Base-by-base conservation (phyloP, 306 rosid genomes). In the Corylus americana region DNA sequence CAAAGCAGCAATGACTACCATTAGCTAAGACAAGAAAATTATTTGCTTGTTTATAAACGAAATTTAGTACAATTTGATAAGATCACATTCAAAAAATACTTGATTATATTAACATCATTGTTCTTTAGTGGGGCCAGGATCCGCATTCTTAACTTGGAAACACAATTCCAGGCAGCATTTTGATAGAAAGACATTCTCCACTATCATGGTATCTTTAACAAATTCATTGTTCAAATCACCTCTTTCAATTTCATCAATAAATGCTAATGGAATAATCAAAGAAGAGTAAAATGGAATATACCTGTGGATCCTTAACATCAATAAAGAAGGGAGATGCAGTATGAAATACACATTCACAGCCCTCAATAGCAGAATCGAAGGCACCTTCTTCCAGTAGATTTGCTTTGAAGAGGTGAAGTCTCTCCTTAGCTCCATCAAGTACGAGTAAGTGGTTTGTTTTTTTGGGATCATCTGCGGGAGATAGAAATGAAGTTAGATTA, bases 391-490 rank as follows among this genome's bases (percentile, higher is more conserved):
- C 83, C 39, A 85, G 58, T 37, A 85, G 58, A 77, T 85, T 59
- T 62, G 88, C 88, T 74, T 85, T 85, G 70, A 77, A 77, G 2
- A 85, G 82, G 57, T 80, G 74, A 73, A 85, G 88, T 71, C 88
- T 81, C 62, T 80, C 82, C 76, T 84, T 81, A 54, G 87, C 87
- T 53, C 87, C 87, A 77, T 84, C 87, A 77, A 84, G 80, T 16
- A 57, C 63, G 8, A 35, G 50, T 69, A 85, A 62, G 80, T 85
- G 88, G 42, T 74, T 74, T 17, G 82, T 78, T 79, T 81, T 85
- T 45, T 80, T 70, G 16, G 80, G 50, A 70, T 85, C 85, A 70
- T 77, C 88, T 81, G 69, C 8, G 13, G 63, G 73, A 44, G 55
- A 31, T 5, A 8, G 44, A 63, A 31, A 39, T 6, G 20, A 63